Percentiles rank a stretch among this genome's conserved stretches.
Conservation (phyloP, 1,284 basidiomycete species). For the Moesziomyces globuligerus region DNA sequence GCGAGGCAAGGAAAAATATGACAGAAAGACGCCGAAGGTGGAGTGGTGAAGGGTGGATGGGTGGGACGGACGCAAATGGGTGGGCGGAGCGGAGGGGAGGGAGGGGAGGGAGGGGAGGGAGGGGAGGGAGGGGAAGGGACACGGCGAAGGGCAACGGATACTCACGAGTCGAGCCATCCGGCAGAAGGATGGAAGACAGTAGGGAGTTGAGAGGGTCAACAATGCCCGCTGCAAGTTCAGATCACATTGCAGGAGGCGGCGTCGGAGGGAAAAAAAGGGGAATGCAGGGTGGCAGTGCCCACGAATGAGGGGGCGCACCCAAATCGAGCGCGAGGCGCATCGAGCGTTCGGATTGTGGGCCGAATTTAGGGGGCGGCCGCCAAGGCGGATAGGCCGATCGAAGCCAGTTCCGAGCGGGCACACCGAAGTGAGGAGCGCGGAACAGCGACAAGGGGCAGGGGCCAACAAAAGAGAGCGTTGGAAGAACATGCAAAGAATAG, state of each 20-base stretch:
- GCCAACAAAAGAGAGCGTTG: conserved; percentile 7
- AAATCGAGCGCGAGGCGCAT: not conserved
- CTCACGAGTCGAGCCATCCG: conserved; percentile 33
- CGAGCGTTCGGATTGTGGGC: conserved; percentile 4
- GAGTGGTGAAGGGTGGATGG: not conserved
- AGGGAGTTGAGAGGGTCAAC: conserved; percentile 14
- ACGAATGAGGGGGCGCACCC: not conserved
- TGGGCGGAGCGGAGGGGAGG: not conserved
- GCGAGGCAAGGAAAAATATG: not conserved
- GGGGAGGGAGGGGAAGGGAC: not conserved
- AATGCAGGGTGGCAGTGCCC: not conserved
- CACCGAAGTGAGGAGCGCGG: not conserved
- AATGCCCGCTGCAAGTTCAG: conserved; percentile 30
- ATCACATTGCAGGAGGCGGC: conserved; percentile 19
- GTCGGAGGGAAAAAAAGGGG: not conserved
- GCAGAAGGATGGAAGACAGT: conserved; percentile 14
- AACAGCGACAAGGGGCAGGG: conserved; percentile 20
- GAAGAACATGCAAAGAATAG: conserved; percentile 13
- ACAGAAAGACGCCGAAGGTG: not conserved
- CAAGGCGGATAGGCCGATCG: conserved; percentile 10
- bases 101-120: conserved; percentile 1
- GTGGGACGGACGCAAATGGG: not conserved
- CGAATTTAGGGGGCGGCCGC: not conserved
- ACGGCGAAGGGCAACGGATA: conserved; percentile 2
- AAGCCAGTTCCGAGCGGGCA: conserved; percentile 15